Evolutionary conservation across 2,329 filamentous ascomycete species (phyloP), one percentile per base, ranked within the genome.

Genomic region (Monosporascus sp.): DNA sequence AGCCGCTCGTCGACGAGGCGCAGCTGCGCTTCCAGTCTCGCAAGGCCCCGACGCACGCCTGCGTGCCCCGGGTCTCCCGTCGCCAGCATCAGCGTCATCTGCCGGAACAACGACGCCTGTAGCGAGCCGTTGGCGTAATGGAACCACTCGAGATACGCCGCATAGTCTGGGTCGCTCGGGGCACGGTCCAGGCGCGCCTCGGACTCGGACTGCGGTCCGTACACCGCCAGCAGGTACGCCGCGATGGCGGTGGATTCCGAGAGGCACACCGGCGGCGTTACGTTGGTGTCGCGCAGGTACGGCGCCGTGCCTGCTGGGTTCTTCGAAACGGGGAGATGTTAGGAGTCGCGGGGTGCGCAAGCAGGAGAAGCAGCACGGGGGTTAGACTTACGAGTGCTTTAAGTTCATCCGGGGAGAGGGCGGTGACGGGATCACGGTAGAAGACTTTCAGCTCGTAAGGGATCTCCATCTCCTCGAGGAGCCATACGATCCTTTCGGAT

Each of bases 401-500:
- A 16, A 55, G 43, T 8, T 52, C 53, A 37, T 41, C 45, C 5
- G 53, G 53, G 9, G 49, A 41, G 17, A 55, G 43, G 24, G 47
- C 53, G 7, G 53, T 55, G 20, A 22, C 16, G 20, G 52, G 52
- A 26, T 54, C 43, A 3, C 43, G 43, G 43, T 46, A 46, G 43
- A 46, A 53, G 31, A 45, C 45, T 19, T 51, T 50, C 4, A 57
- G 53, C 43, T 55, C 52, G 64, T 86, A 87, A 3, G 70, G 62
- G 50, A 87, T 66, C 48, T 67, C 65, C 26, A 87, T 78, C 65
- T 87, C 84, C 65, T 87, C 84, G 64, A 80, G 80, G 43, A 87
- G 77, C 77, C 81, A 87, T 61, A 79, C 69, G 50, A 87, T 74
- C 35, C 84, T 81, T 65, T 87, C 84, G 43, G 82, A 84, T 64